phyloP scores from a whole-genome alignment of 2,329 filamentous ascomycete species.

The Diaporthe sp. region DNA sequence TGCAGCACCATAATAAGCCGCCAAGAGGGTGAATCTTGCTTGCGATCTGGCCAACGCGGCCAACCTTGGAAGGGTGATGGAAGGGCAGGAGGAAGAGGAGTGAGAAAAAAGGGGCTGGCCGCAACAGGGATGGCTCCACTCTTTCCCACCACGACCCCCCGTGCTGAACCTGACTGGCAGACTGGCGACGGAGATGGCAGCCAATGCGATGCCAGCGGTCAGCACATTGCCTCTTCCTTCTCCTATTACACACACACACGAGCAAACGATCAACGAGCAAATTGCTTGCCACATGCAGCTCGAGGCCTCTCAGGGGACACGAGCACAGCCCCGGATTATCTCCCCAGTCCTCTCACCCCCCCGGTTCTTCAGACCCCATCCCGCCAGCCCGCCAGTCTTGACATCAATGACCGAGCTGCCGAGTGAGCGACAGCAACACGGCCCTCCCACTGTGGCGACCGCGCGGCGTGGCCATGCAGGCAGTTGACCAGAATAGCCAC shows the following conservation, averaged over 20 bases:
- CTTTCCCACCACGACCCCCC: background rate
- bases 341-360: background rate
- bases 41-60: constrained; percentile 24
- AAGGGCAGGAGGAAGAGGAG: background rate
- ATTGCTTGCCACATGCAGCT: constrained; percentile 9
- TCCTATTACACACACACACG: background rate
- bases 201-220: constrained; percentile 22
- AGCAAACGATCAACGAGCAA: background rate
- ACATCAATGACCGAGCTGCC: background rate
- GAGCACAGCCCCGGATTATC: constrained; percentile 1
- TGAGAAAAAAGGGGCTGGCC: constrained; percentile 16
- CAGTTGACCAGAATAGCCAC: constrained; percentile 9
- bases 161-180: constrained; percentile 5
- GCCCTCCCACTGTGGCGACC: background rate
- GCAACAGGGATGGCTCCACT: constrained; percentile 21
- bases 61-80: background rate
- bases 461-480: background rate
- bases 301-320: background rate
- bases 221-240: background rate
- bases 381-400: background rate
- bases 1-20: constrained; percentile 17
- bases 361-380: background rate
- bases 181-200: constrained; percentile 2
- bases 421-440: background rate
- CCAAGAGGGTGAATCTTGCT: constrained; percentile 27